A percentile compares a stretch with the other conserved stretches of the same genome.
Conservation (phyloP, 1,139 yeast genomes). For the Zygosaccharomyces pseudobailii region DNA sequence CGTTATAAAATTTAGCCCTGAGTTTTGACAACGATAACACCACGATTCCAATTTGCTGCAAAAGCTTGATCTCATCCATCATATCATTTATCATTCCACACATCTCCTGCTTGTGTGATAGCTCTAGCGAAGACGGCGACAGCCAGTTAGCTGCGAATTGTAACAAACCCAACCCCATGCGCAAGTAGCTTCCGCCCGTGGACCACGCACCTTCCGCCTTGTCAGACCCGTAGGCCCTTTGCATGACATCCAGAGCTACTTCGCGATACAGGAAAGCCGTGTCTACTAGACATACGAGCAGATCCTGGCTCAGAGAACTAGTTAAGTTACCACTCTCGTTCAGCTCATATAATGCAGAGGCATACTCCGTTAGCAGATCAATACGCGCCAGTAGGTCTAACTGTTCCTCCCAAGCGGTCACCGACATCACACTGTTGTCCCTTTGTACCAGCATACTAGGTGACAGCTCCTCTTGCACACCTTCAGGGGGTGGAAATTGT, state of each 20-base stretch:
- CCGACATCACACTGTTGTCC: constrained; percentile 5
- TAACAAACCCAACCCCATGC: constrained; percentile 25
- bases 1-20: constrained; percentile 20
- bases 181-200: constrained; percentile 23
- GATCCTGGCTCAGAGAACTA: constrained; percentile 1
- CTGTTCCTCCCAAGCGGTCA: background rate
- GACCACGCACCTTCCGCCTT: constrained; percentile 21
- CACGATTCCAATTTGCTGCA: constrained; percentile 30
- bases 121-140: background rate
- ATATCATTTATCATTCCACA: constrained; percentile 8
- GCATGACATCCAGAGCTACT: constrained; percentile 20
- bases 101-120: background rate
- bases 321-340: background rate
- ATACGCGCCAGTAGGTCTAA: constrained; percentile 7
- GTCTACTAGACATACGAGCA: constrained; percentile 13
- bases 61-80: constrained; percentile 16
- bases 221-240: constrained; percentile 23
- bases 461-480: constrained; percentile 1
- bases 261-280: constrained; percentile 19
- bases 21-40: constrained; percentile 28
- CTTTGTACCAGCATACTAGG: constrained; percentile 6
- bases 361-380: constrained; percentile 7
- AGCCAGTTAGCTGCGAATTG: constrained; percentile 12
- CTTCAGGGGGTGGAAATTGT: background rate
- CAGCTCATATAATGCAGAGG: constrained; percentile 2